phyloP scores from a whole-genome alignment of 1,284 basidiomycete species.

The Entoloma clypeatum region DNA sequence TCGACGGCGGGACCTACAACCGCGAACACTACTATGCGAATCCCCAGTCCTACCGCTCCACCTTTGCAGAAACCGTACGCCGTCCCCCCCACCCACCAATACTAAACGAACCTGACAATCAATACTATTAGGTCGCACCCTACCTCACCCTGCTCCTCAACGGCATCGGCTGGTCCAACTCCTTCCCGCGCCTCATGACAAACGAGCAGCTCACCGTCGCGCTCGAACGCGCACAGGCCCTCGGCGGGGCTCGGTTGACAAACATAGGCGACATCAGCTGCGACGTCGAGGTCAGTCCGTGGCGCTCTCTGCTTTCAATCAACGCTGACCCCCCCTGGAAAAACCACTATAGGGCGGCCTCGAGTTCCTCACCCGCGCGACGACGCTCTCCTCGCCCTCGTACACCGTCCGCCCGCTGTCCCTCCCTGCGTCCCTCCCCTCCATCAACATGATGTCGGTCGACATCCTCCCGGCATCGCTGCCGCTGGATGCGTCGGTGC shows the following conservation, averaged over 20 bases:
- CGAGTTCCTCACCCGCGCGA: constrained; percentile 72
- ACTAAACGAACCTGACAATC: not conserved
- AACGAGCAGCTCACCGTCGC: constrained; percentile 58
- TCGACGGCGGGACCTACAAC: constrained; percentile 54
- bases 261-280: constrained; percentile 86
- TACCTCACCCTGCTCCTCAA: constrained; percentile 83
- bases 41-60: constrained; percentile 63
- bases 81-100: constrained; percentile 1
- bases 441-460: constrained; percentile 77
- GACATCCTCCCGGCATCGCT: constrained; percentile 87
- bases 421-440: constrained; percentile 45
- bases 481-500: constrained; percentile 73
- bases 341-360: constrained; percentile 64
- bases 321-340: constrained; percentile 4
- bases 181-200: constrained; percentile 76
- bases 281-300: constrained; percentile 63
- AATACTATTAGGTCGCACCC: constrained; percentile 61
- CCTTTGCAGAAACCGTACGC: constrained; percentile 65
- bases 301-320: not conserved
- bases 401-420: constrained; percentile 49
- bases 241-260: constrained; percentile 55
- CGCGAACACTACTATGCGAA: constrained; percentile 69
- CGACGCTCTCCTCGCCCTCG: constrained; percentile 76
- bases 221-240: constrained; percentile 43
- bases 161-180: constrained; percentile 78